A percentile compares a stretch with the other conserved stretches of the same genome.
phyloP scores from a whole-genome alignment of 1,284 basidiomycete genomes.

The Coniophora puteana region DNA sequence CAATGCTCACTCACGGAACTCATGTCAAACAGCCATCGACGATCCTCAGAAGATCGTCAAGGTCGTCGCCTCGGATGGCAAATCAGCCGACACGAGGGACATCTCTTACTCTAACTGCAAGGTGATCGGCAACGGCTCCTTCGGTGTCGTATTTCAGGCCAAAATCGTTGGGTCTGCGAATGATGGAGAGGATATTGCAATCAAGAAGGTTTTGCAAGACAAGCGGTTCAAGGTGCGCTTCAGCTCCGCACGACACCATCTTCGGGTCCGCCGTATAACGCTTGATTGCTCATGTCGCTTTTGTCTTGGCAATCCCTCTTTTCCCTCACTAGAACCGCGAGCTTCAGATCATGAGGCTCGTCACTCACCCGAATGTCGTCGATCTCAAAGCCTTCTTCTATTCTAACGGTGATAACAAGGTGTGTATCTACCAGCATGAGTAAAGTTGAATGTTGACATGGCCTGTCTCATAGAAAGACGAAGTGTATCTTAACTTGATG shows the following conservation, averaged over 20 bases:
- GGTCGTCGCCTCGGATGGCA: conserved; percentile 94
- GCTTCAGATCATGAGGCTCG: conserved; percentile 98
- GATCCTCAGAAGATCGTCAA: conserved; percentile 95
- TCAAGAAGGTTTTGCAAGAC: conserved; percentile 99
- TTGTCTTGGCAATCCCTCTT: conserved; percentile 3
- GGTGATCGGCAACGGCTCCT: conserved; percentile 97
- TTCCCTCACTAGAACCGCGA: conserved; percentile 82
- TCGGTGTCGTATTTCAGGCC: conserved; percentile 96
- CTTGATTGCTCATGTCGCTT: background rate
- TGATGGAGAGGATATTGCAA: conserved; percentile 87
- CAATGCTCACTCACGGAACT: conserved; percentile 3
- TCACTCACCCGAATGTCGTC: conserved; percentile 96
- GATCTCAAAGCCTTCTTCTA: conserved; percentile 99
- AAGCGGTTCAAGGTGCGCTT: conserved; percentile 96
- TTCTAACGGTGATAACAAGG: conserved; percentile 99
- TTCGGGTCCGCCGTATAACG: conserved; percentile 12
- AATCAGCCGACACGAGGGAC: conserved; percentile 84
- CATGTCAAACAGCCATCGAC: conserved; percentile 63
- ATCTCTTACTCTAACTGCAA: conserved; percentile 97
- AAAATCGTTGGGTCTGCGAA: conserved; percentile 63
- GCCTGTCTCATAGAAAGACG: conserved; percentile 80
- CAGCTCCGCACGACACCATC: conserved; percentile 18
- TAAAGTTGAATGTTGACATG: no score
- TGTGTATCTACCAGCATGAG: conserved; percentile 37
- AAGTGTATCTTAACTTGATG: conserved; percentile 99